Conservation (phyloP, 345 rosid genomes). For the Alliaria petiolata region DNA sequence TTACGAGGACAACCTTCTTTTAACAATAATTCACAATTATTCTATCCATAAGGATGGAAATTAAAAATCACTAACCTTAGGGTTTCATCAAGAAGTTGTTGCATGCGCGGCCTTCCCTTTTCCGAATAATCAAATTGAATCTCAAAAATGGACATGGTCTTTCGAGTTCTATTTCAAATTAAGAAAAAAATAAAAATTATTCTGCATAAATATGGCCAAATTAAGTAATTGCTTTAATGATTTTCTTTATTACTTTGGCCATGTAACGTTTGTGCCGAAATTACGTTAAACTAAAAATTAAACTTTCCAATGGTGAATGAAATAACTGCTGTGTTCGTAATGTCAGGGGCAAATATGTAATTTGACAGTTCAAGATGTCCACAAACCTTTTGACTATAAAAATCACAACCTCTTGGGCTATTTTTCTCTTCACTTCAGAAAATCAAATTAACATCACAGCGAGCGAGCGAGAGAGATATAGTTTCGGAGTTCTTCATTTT, state of each 20-base stretch:
- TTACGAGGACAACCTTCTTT: neutral
- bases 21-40: neutral
- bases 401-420: too few species aligned
- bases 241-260: neutral
- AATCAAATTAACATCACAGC: neutral
- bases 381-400: neutral
- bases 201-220: too few species aligned
- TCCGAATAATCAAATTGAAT: too few species aligned
- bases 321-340: neutral
- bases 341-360: neutral
- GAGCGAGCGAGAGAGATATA: neutral
- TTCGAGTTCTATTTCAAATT: neutral
- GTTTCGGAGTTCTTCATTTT: neutral
- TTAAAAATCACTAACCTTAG: too few species aligned
- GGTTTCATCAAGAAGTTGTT: too few species aligned
- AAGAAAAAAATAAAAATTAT: too few species aligned
- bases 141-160: neutral
- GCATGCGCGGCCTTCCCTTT: too few species aligned
- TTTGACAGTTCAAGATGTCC: neutral
- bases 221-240: neutral
- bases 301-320: neutral
- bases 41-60: neutral
- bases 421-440: neutral
- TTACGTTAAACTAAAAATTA: neutral
- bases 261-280: neutral